Evolutionary conservation across 75 land plant genomes (phyloP), one percentile per base, ranked within the genome.

Genomic region (Pinus albicaulis): DNA sequence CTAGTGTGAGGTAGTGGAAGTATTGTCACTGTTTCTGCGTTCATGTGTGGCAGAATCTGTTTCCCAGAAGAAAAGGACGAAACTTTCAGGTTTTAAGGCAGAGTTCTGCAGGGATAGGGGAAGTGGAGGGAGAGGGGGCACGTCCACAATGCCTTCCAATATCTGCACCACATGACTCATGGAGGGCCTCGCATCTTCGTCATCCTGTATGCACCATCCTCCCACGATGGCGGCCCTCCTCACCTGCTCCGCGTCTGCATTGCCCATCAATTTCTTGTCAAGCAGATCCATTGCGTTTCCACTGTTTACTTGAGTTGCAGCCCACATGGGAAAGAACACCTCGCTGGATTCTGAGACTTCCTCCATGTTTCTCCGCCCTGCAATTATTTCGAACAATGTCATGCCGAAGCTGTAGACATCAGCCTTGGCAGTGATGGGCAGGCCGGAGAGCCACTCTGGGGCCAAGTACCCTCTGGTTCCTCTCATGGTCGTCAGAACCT

Each of bases 321-420:
- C 94, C 88, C 87, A 87, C 28, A 73, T 77, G 0, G 94, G 94
- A 15, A 89, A 78, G 55, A 87, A 92, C 82, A 85, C 76, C 3
- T 82, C 82, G 5, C 72, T 82, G 44, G 86, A 83, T 1, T 83
- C 72, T 65, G 78, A 53, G 31, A 48, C n/a, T 19, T 80, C 71
- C 14, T 81, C 82, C 57, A 55, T 64, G 57, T 84, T 88, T 82
- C 86, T 80, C 36, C 57, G 23, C 55, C 95, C 92, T 36, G 74
- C 78, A 28, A 28, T 28, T 28, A 28, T 28, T 28, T 28, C 31
- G 31, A 28, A 28, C 31, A 28, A 28, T 28, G 31, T 28, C 31
- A 28, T 28, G 1, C 31, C 31, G 31, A 28, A 28, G 31, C 31
- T 28, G 31, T 28, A 28, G 31, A 28, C 31, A 28, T 28, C 31